Evolutionary conservation across 1,284 basidiomycete genomes (phyloP).

Genomic region (Meripilus lineatus): DNA sequence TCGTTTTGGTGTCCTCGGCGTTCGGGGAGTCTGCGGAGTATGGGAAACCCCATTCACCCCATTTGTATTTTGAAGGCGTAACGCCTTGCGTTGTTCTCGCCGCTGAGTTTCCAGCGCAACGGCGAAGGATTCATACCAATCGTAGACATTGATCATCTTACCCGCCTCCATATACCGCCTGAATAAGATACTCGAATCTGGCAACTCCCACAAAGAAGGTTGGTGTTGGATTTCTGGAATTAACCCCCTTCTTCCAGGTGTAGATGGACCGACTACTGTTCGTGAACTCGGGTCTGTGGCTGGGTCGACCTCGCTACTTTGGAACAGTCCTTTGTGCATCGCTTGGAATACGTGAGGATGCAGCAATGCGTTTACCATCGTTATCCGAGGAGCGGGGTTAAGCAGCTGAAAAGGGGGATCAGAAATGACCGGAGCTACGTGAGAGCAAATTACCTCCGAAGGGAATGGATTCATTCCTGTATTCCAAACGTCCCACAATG

Average conservation of each 20-base stretch:
- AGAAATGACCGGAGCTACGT: background rate
- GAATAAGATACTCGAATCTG: constrained; percentile 74
- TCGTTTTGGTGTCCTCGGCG: background rate
- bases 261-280: background rate
- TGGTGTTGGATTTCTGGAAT: constrained; percentile 16
- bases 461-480: constrained; percentile 60
- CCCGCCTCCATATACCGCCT: constrained; percentile 70
- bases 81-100: constrained; percentile 10
- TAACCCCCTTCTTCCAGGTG: background rate
- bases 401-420: constrained; percentile 40
- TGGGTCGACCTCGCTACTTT: too few relatives aligned
- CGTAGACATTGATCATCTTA: constrained; percentile 74
- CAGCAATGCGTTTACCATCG: constrained; percentile 54
- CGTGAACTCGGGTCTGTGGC: background rate
- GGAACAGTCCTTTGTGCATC: constrained; percentile 14
- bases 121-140: constrained; percentile 75
- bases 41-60: background rate
- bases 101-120: constrained; percentile 54
- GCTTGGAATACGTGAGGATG: constrained; percentile 49
- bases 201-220: constrained; percentile 42
- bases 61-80: background rate
- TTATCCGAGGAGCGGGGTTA: constrained; percentile 61
- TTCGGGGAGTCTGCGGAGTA: background rate
- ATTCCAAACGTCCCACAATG: constrained; percentile 69
- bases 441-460: constrained; percentile 43